These are phyloP conservation scores for Gliomastix tumulicola DNA, from an alignment of 2,329 filamentous ascomycete genomes.

Conservation along the genomic window DNA sequence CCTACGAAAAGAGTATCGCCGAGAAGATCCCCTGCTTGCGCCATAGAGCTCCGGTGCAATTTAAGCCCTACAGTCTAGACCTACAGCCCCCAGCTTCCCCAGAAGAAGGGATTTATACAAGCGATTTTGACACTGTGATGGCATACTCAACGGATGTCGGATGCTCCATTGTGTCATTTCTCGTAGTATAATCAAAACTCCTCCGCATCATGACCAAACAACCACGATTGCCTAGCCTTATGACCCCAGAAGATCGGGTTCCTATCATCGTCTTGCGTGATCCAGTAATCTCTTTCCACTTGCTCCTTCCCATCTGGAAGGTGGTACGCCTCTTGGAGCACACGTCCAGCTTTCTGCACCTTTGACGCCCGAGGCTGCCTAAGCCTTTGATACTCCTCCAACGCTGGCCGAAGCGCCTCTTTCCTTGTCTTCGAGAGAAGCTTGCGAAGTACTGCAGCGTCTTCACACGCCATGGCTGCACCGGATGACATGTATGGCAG, in stretches of 20 bases:
- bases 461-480: not conserved
- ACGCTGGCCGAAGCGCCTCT: not conserved
- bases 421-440: not conserved
- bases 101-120: no score
- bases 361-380: not conserved
- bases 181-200: no score
- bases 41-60: no score
- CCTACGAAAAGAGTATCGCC: no score
- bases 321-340: not conserved
- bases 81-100: no score
- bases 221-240: not conserved
- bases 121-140: no score
- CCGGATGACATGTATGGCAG: not conserved
- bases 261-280: not conserved
- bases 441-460: not conserved
- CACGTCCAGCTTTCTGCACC: not conserved
- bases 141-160: no score
- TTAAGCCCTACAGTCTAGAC: no score
- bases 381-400: not conserved
- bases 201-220: not conserved
- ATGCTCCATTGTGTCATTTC: no score
- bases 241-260: not conserved
- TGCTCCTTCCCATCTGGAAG: not conserved
- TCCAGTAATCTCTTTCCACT: not conserved
- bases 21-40: no score